Evolutionary conservation across 1,284 basidiomycete genomes (phyloP).

Genomic region (Cryptococcus maquisensis): DNA sequence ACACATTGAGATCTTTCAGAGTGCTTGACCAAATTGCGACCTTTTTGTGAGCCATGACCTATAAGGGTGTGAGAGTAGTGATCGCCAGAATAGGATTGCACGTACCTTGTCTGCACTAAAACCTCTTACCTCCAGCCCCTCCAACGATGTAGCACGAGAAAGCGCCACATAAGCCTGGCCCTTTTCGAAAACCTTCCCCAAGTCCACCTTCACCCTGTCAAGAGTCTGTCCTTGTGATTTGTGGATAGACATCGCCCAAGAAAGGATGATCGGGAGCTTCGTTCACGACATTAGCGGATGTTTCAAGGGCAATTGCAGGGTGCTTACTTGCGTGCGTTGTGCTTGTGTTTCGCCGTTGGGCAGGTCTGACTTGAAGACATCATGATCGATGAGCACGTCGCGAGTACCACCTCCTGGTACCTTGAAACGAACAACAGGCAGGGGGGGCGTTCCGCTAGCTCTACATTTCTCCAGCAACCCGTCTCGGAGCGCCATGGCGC

Average conservation of each 20-base stretch:
- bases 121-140: conserved; percentile 83
- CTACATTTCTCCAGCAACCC: conserved; percentile 27
- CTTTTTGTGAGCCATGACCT: conserved; percentile 63
- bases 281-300: conserved; percentile 18
- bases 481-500: conserved; percentile 46
- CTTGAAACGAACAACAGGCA: conserved; percentile 74
- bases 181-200: conserved; percentile 66
- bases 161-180: conserved; percentile 90
- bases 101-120: conserved; percentile 76
- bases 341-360: conserved; percentile 77
- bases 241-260: conserved; percentile 93
- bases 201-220: conserved; percentile 50
- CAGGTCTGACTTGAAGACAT: conserved; percentile 78
- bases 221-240: conserved; percentile 82
- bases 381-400: conserved; percentile 63
- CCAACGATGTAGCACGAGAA: conserved; percentile 85
- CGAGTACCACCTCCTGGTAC: conserved; percentile 56
- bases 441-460: conserved; percentile 44
- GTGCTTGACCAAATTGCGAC: conserved; percentile 39
- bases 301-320: background rate
- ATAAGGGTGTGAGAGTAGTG: conserved; percentile 1
- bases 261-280: conserved; percentile 74
- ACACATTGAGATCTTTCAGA: conserved; percentile 25
- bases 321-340: conserved; percentile 61
- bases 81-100: background rate